These are phyloP conservation scores for Microdochium paspali DNA, from an alignment of 2,329 filamentous ascomycete species.

Conservation along the genomic window DNA sequence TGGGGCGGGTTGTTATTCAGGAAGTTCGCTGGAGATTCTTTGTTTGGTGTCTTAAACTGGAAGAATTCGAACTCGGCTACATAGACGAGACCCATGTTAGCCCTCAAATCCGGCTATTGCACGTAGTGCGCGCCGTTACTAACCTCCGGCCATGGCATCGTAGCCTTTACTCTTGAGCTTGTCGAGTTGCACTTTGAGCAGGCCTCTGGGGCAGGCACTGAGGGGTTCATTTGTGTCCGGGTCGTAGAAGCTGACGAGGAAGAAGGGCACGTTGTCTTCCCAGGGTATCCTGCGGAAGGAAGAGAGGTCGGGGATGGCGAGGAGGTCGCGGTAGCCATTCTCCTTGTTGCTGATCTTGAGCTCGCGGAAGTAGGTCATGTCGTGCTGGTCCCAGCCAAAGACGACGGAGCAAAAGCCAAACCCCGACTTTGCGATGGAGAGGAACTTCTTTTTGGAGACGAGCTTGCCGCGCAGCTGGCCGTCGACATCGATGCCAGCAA, in stretches of 20 bases:
- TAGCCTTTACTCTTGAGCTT: slow-evolving; percentile 54
- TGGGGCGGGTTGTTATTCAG: slow-evolving; percentile 56
- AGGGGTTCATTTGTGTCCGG: slow-evolving; percentile 55
- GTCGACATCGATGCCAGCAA: slow-evolving; percentile 70
- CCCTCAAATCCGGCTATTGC: no score
- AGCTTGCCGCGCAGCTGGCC: slow-evolving; percentile 71
- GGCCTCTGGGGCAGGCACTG: slow-evolving; percentile 60
- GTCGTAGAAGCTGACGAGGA: slow-evolving; percentile 64
- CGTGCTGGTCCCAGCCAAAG: slow-evolving; percentile 86
- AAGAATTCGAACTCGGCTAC: slow-evolving; percentile 70
- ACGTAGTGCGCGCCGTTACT: no score
- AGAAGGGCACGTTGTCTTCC: slow-evolving; percentile 70
- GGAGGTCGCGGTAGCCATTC: slow-evolving; percentile 69
- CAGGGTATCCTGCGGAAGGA: slow-evolving; percentile 70
- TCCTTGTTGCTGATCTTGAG: slow-evolving; percentile 69
- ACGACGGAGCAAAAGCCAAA: slow-evolving; percentile 81
- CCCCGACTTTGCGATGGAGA: slow-evolving; percentile 61
- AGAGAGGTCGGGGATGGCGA: slow-evolving; percentile 61
- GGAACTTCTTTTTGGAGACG: slow-evolving; percentile 75
- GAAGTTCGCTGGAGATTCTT: slow-evolving; percentile 53
- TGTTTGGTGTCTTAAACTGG: slow-evolving; percentile 25
- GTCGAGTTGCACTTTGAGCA: slow-evolving; percentile 51
- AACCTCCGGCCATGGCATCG: slow-evolving; percentile 69
- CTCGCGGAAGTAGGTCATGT: slow-evolving; percentile 68
- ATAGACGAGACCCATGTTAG: background rate